A percentile compares a stretch with the other conserved stretches of the same genome.
phyloP scores from a whole-genome alignment of 192 early-diverging fungal genomes.

The Podochytrium sp. region DNA sequence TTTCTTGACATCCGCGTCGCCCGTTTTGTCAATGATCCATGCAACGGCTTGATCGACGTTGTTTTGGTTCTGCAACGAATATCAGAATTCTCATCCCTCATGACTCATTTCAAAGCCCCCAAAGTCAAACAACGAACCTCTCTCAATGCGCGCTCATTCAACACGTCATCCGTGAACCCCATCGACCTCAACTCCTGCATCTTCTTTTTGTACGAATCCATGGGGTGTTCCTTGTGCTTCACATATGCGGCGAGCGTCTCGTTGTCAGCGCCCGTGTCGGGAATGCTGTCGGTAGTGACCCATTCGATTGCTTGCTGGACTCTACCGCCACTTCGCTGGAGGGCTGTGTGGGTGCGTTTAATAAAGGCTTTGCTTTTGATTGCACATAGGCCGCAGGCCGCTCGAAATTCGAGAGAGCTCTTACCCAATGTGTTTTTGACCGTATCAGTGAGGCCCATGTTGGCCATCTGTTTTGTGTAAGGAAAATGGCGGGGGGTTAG shows the following conservation, averaged over 20 bases:
- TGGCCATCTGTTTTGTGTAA: background rate
- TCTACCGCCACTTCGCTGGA: slow-evolving; percentile 12
- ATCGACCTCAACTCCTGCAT: slow-evolving; percentile 2
- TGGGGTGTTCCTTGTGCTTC: background rate
- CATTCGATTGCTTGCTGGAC: slow-evolving; percentile 34
- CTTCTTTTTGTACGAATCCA: background rate
- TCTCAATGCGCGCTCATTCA: slow-evolving; percentile 9
- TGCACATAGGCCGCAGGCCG: too few species aligned
- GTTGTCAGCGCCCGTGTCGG: slow-evolving; percentile 9
- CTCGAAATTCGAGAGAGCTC: background rate
- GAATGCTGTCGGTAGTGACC: slow-evolving; percentile 25
- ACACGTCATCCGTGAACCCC: slow-evolving; percentile 20
- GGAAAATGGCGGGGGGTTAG: background rate
- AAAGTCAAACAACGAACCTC: slow-evolving; percentile 2
- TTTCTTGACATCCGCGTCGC: slow-evolving; percentile 7
- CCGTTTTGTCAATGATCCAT: slow-evolving; percentile 26
- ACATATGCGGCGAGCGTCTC: background rate
- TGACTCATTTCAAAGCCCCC: background rate
- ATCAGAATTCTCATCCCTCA: background rate
- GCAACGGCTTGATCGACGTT: slow-evolving; percentile 10
- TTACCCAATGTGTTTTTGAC: slow-evolving; percentile 14
- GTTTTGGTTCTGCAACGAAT: background rate
- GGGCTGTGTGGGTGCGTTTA: background rate
- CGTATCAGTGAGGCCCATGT: slow-evolving; percentile 11
- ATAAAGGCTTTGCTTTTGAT: background rate